phyloP scores from a whole-genome alignment of 1,284 basidiomycete species.

The Paramarasmius palmivorus region DNA sequence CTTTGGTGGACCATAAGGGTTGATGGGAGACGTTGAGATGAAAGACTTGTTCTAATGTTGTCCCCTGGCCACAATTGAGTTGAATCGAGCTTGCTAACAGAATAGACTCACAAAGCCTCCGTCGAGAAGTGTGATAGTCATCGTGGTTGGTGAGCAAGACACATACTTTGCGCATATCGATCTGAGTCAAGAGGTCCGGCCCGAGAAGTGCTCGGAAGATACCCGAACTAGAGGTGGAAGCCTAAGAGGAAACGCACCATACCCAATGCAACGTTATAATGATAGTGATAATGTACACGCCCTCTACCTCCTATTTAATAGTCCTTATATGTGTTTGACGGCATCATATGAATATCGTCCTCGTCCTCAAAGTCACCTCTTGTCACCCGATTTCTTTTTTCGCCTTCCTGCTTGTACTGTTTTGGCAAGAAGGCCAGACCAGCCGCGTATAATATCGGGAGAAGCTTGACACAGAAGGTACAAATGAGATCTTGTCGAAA shows the following conservation, averaged over 20 bases:
- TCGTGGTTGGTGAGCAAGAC: too few relatives aligned
- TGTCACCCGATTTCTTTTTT: background rate
- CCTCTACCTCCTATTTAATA: too few relatives aligned
- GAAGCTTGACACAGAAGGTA: constrained; percentile 37
- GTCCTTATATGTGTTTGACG: background rate
- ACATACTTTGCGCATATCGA: too few relatives aligned
- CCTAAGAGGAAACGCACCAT: too few relatives aligned
- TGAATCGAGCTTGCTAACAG: background rate
- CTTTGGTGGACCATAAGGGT: constrained; percentile 70
- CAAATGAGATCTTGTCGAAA: background rate
- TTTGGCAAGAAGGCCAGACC: constrained; percentile 46
- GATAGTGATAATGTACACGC: background rate
- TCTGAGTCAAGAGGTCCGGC: too few relatives aligned
- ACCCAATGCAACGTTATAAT: too few relatives aligned
- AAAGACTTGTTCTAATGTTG: constrained; percentile 63
- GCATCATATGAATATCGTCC: background rate
- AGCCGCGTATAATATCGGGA: constrained; percentile 43
- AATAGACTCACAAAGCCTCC: constrained; percentile 51
- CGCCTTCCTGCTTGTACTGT: background rate
- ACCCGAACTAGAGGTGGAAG: too few relatives aligned
- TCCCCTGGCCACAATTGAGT: constrained; percentile 49
- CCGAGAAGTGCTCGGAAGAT: too few relatives aligned
- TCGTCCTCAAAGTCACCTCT: background rate
- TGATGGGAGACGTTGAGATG: constrained; percentile 51
- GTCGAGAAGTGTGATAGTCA: constrained; percentile 43